Percentiles rank a stretch among this genome's conserved stretches.
Evolutionary conservation across 2,329 filamentous ascomycete species (phyloP).

Genomic region (Aspergillus fischeri): DNA sequence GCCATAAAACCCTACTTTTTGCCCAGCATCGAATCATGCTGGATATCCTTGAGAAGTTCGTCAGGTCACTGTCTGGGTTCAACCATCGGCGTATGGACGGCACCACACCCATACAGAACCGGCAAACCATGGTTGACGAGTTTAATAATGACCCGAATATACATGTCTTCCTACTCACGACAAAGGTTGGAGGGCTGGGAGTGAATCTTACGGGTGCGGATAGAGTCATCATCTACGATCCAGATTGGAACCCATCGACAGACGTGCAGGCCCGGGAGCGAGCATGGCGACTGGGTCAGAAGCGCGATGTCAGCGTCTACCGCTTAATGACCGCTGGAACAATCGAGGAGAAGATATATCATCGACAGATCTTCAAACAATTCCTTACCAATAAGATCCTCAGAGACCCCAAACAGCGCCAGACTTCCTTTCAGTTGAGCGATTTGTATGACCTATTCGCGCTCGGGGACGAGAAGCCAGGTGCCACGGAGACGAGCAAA

Average conservation of each 20-base stretch:
- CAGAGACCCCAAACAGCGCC: constrained; percentile 87
- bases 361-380: constrained; percentile 97
- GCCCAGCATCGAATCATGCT: constrained; percentile 94
- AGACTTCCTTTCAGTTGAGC: constrained; percentile 75
- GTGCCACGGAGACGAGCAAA: constrained; percentile 75
- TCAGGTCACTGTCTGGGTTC: constrained; percentile 63
- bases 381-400: constrained; percentile 96
- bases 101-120: constrained; percentile 77
- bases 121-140: constrained; percentile 85
- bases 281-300: constrained; percentile 93
- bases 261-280: constrained; percentile 92
- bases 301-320: constrained; percentile 91
- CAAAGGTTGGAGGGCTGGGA: constrained; percentile 89
- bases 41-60: constrained; percentile 82
- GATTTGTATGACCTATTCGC: constrained; percentile 92
- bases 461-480: constrained; percentile 63
- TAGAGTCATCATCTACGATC: constrained; percentile 96
- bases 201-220: constrained; percentile 94
- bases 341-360: constrained; percentile 98
- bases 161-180: constrained; percentile 89
- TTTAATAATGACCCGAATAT: constrained; percentile 81
- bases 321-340: constrained; percentile 97
- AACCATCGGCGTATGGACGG: constrained; percentile 91
- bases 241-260: constrained; percentile 97
- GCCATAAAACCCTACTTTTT: constrained; percentile 90